Percentiles rank a stretch among this genome's conserved stretches.
Conservation (phyloP, 129 eudicot genomes). For the Tagetes patula region DNA sequence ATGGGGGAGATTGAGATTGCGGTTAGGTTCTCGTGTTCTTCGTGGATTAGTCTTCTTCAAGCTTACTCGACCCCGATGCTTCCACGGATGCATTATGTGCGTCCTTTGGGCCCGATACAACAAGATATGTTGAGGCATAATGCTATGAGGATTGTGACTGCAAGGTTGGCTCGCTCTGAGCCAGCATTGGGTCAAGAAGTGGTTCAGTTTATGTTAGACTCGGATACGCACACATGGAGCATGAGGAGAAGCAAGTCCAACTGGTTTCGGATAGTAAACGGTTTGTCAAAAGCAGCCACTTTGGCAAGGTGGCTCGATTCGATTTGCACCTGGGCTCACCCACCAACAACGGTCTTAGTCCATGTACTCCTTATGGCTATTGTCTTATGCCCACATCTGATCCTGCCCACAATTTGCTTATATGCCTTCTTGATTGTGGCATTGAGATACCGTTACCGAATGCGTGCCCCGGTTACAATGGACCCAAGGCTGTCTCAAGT, state of each 20-base stretch:
- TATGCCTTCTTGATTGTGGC: slow-evolving; percentile 66
- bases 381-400: slow-evolving; percentile 73
- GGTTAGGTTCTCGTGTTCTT: slow-evolving; percentile 76
- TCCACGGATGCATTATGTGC: slow-evolving; percentile 88
- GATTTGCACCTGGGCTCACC: slow-evolving; percentile 74
- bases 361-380: slow-evolving; percentile 65
- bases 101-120: slow-evolving; percentile 74
- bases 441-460: slow-evolving; percentile 59
- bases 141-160: slow-evolving; percentile 77
- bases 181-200: slow-evolving; percentile 91
- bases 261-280: slow-evolving; percentile 69
- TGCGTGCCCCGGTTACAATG: slow-evolving; percentile 57
- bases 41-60: slow-evolving; percentile 72
- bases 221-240: slow-evolving; percentile 88
- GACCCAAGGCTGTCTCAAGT: slow-evolving; percentile 72
- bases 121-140: slow-evolving; percentile 76
- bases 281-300: slow-evolving; percentile 73
- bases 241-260: slow-evolving; percentile 95
- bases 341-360: slow-evolving; percentile 78
- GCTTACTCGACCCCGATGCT: slow-evolving; percentile 79
- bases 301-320: slow-evolving; percentile 73
- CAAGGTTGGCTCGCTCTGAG: slow-evolving; percentile 75
- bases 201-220: slow-evolving; percentile 82
- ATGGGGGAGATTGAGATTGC: slow-evolving; percentile 93
- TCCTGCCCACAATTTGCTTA: slow-evolving; percentile 73